Evolutionary conservation across 2,329 filamentous ascomycete genomes (phyloP).

Genomic region (Talaromyces albobiverticillius): DNA sequence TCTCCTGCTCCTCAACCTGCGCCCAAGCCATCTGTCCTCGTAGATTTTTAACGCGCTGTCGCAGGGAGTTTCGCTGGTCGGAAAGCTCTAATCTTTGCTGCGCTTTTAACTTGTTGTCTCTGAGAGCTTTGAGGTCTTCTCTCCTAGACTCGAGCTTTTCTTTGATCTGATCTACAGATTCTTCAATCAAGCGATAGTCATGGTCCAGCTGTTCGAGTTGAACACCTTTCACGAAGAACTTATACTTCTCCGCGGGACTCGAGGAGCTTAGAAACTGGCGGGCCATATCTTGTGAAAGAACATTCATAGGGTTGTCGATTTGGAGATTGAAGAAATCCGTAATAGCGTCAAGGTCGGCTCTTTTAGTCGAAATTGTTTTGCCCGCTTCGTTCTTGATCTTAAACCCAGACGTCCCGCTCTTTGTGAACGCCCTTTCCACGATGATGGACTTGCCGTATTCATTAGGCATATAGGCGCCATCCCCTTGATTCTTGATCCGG

Average conservation of each 20-base stretch:
- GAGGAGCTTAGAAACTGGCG: slow-evolving; percentile 88
- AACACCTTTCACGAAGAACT: slow-evolving; percentile 91
- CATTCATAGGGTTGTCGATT: slow-evolving; percentile 94
- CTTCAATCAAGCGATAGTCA: slow-evolving; percentile 81
- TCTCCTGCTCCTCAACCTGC: slow-evolving; percentile 76
- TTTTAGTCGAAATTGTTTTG: slow-evolving; percentile 75
- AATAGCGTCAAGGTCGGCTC: slow-evolving; percentile 84
- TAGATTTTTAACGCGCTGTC: slow-evolving; percentile 58
- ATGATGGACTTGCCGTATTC: slow-evolving; percentile 81
- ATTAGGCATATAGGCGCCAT: slow-evolving; percentile 78
- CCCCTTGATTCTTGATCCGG: slow-evolving; percentile 84
- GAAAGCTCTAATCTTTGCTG: slow-evolving; percentile 63
- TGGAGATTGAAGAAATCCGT: slow-evolving; percentile 90
- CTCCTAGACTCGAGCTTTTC: slow-evolving; percentile 60
- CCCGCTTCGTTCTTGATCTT: slow-evolving; percentile 75
- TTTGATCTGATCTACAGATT: slow-evolving; percentile 71
- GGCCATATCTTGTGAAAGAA: slow-evolving; percentile 92
- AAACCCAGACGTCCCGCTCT: slow-evolving; percentile 72
- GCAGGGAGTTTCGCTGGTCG: slow-evolving; percentile 64
- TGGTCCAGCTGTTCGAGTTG: slow-evolving; percentile 88
- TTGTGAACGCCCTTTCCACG: slow-evolving; percentile 86
- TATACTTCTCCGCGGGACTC: slow-evolving; percentile 82
- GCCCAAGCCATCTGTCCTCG: slow-evolving; percentile 76
- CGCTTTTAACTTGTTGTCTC: slow-evolving; percentile 59
- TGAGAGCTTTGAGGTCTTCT: slow-evolving; percentile 62